Percentiles rank a stretch among this genome's conserved stretches.
phyloP scores from a whole-genome alignment of 129 eudicot genomes.

The Oenanthe sinensis region DNA sequence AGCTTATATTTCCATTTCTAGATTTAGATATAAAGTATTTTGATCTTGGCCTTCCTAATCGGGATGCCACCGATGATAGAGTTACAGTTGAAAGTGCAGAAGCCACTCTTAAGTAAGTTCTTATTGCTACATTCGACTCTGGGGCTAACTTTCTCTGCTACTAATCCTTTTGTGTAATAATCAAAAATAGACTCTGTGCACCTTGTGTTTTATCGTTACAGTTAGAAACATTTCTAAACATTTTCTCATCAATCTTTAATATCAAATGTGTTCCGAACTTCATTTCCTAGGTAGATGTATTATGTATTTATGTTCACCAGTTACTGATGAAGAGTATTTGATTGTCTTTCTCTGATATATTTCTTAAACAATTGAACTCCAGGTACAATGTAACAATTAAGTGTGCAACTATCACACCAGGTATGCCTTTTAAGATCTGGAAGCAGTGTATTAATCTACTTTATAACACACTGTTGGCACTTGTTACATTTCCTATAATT shows the following conservation, averaged over 20 bases:
- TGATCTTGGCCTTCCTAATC: conserved; percentile 16
- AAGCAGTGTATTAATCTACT: conserved; percentile 8
- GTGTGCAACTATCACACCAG: conserved; percentile 98
- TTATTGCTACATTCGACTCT: background rate
- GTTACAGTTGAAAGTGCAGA: conserved; percentile 16
- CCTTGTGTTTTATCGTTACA: background rate
- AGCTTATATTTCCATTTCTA: conserved; percentile 13
- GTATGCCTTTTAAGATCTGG: conserved; percentile 26
- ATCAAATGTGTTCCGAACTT: background rate
- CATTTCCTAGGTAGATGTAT: background rate
- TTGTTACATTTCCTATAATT: conserved; percentile 2
- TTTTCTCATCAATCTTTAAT: background rate
- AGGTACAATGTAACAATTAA: conserved; percentile 97
- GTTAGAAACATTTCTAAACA: background rate
- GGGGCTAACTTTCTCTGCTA: background rate
- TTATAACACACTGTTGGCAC: background rate
- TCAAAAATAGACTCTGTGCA: background rate
- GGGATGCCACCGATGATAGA: conserved; percentile 16
- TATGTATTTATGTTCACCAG: conserved; percentile 4
- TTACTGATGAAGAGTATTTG: background rate
- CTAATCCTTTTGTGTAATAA: background rate
- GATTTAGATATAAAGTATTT: conserved; percentile 13
- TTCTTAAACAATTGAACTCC: background rate
- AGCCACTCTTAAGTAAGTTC: conserved; percentile 15
- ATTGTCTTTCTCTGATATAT: background rate